Evolutionary conservation across 2,329 filamentous ascomycete species (phyloP).

Genomic region (Hymenoscyphus occultus): DNA sequence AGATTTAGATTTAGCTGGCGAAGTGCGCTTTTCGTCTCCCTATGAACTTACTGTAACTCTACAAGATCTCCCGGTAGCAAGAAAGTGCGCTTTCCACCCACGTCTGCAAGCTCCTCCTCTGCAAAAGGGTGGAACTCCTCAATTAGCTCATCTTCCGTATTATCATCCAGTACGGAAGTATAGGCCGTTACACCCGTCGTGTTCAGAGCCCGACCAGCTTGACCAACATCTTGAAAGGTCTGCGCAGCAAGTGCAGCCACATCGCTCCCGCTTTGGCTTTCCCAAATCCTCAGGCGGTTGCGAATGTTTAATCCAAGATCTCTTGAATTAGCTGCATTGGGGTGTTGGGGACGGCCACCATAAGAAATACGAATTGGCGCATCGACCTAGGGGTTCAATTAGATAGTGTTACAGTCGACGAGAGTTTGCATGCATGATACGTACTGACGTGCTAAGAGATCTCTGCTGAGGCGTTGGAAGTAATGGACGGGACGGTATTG

Average conservation of each 20-base stretch:
- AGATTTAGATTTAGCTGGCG: neutral
- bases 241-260: neutral
- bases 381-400: neutral
- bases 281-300: constrained; percentile 42
- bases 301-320: constrained; percentile 31
- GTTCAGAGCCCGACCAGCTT: neutral
- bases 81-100: constrained; percentile 32
- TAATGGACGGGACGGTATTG: neutral
- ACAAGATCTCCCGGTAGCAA: constrained; percentile 37
- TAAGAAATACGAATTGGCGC: no score
- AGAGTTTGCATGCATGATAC: neutral
- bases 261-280: constrained; percentile 38
- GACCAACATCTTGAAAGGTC: neutral
- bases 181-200: neutral
- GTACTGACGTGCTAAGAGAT: neutral
- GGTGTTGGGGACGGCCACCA: neutral
- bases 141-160: constrained; percentile 29
- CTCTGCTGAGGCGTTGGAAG: neutral
- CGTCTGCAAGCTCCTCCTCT: constrained; percentile 49
- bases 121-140: constrained; percentile 37
- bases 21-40: neutral
- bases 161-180: constrained; percentile 19
- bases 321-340: neutral
- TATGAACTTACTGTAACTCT: constrained; percentile 30
- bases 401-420: no score